A percentile compares a stretch with the other conserved stretches of the same genome.
These are phyloP conservation scores for Penicillium cataractarum DNA, from an alignment of 495 filamentous ascomycete species.

Conservation along the genomic window DNA sequence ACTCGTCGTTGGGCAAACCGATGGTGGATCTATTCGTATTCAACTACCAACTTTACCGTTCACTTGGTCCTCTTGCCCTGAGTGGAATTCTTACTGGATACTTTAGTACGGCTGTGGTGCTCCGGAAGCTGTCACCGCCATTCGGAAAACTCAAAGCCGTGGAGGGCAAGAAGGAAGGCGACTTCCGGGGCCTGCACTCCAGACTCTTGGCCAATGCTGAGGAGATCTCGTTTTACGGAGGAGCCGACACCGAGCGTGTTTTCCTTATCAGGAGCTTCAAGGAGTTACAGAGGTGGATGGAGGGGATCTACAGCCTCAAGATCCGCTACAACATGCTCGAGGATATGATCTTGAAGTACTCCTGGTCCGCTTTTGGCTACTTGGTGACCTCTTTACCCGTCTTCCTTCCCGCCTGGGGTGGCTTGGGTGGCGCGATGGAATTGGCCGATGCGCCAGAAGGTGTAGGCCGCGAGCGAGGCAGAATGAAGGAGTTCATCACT, in stretches of 20 bases:
- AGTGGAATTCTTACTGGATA: conserved; percentile 89
- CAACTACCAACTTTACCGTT: conserved; percentile 94
- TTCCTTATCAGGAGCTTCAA: conserved; percentile 90
- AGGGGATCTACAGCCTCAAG: conserved; percentile 92
- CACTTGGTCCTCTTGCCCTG: conserved; percentile 85
- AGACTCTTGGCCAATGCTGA: conserved; percentile 95
- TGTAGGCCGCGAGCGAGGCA: conserved; percentile 69
- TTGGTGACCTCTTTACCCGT: conserved; percentile 89
- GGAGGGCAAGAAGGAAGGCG: conserved; percentile 89
- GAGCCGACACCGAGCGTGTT: conserved; percentile 86
- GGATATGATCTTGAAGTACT: conserved; percentile 97
- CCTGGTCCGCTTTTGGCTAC: conserved; percentile 97
- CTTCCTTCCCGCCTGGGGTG: conserved; percentile 94
- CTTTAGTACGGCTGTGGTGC: conserved; percentile 84
- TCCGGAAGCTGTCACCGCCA: conserved; percentile 85
- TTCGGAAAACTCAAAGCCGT: conserved; percentile 97
- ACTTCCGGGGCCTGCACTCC: conserved; percentile 88
- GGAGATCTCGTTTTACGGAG: conserved; percentile 98
- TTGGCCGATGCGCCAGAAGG: conserved; percentile 47
- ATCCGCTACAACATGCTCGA: conserved; percentile 99
- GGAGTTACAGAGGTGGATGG: conserved; percentile 92
- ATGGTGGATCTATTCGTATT: conserved; percentile 95
- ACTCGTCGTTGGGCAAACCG: conserved; percentile 95
- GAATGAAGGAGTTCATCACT: conserved; percentile 99
- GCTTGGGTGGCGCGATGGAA: conserved; percentile 72